A percentile compares a stretch with the other conserved stretches of the same genome.
Conservation (phyloP, 441 rosid genomes). For the Populus hybrid region DNA sequence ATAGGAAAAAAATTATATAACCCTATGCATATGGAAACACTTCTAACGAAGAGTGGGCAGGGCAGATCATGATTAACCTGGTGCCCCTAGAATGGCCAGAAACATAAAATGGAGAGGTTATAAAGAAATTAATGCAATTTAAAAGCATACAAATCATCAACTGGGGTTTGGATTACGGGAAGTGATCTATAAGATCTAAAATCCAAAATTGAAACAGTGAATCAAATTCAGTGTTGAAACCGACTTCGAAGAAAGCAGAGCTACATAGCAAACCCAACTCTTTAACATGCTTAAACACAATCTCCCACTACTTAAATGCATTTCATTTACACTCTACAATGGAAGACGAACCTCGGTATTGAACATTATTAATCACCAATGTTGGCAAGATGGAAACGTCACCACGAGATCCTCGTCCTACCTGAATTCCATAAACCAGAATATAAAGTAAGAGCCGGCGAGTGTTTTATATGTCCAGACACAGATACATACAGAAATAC, state of each 20-base stretch:
- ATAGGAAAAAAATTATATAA: too few species aligned
- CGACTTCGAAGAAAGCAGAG: background rate
- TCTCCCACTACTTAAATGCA: background rate
- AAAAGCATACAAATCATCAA: background rate
- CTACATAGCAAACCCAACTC: background rate
- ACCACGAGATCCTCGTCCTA: constrained; percentile 85
- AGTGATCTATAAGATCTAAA: background rate
- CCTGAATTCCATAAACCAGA: constrained; percentile 30
- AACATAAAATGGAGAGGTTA: background rate
- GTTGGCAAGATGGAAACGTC: constrained; percentile 92
- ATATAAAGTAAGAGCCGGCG: background rate
- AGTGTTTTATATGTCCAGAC: background rate
- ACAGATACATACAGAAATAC: background rate
- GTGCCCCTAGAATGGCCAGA: background rate
- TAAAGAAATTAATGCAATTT: too few species aligned
- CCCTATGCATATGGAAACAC: background rate
- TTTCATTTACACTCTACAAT: background rate
- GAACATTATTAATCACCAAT: constrained; percentile 69
- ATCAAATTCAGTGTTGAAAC: background rate
- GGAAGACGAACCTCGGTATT: constrained; percentile 71
- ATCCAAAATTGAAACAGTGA: background rate
- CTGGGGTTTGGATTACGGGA: background rate
- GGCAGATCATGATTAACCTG: background rate
- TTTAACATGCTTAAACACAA: background rate
- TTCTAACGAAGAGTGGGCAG: background rate